Evolutionary conservation across 805 yeast genomes (phyloP), one percentile per base, ranked within the genome.

Genomic region (Candida ipomoeae): DNA sequence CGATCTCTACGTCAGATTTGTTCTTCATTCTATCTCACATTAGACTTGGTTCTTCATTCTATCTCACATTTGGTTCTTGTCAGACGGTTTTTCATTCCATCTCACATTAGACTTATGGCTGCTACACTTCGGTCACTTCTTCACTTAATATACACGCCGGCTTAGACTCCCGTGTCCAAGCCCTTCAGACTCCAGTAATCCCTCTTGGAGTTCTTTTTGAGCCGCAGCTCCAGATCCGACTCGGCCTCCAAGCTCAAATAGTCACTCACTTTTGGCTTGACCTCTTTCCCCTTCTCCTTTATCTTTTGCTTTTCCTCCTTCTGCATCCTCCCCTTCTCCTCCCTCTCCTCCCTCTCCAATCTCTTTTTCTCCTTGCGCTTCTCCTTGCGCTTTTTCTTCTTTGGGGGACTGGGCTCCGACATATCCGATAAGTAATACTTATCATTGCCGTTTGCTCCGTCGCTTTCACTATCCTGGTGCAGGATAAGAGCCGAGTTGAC

Each of bases 401-500:
- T 38, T 10, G 29, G 29, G 10, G 29, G 29, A 26, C 29, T 26
- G 10, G 43, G 40, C 11, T 60, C 71, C 1, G 75, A 67, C 64
- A 74, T 66, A 45, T 73, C 80, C 1, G 80, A 71, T 49, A 65
- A 72, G 51, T 71, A 75, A 47, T 70, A 70, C 48, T 71, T 71
- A 50, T 74, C 75, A 48, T 70, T 67, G 3, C 71, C 70, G 3
- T 63, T 61, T 0, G 67, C 64, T 2, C 71, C 70, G 20, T 71
- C 77, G 39, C 67, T 62, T 40, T 68, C 71, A 13, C 18, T 48
- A 41, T 49, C 67, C 11, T 61, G 62, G 41, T 69, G 71, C 33
- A 59, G 56, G 6, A 72, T 65, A 50, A 61, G 66, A 1, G 92
- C 91, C 51, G 80, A 79, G 64, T 87, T 87, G 3, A 70, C 64